Conservation (phyloP, 768 basidiomycete species). For the Asterophora lycoperdoides region DNA sequence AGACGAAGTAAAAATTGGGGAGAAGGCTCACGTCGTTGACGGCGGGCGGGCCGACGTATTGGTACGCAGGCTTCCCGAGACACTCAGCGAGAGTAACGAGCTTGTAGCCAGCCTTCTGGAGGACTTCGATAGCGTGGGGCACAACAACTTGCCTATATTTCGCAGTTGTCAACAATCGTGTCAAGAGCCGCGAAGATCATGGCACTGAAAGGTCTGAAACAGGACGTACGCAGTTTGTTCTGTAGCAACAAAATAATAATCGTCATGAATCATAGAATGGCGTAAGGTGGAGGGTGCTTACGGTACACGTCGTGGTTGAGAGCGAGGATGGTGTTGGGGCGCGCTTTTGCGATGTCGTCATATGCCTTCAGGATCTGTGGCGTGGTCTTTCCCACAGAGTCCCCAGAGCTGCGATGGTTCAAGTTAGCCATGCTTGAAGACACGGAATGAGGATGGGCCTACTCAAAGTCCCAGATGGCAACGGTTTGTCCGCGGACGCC, state of each 20-base stretch:
- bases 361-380: slow-evolving; percentile 26
- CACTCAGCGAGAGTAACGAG: slow-evolving; percentile 39
- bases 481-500: slow-evolving; percentile 17
- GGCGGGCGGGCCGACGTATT: slow-evolving; percentile 23
- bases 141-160: slow-evolving; percentile 26
- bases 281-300: slow-evolving; percentile 10
- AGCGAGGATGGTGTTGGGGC: slow-evolving; percentile 30
- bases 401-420: slow-evolving; percentile 26
- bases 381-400: slow-evolving; percentile 30
- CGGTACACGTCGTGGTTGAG: slow-evolving; percentile 34
- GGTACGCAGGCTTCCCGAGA: slow-evolving; percentile 30
- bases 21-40: slow-evolving; percentile 25
- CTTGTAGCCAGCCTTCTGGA: slow-evolving; percentile 34
- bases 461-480: slow-evolving; percentile 27
- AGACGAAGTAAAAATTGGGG: neutral
- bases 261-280: neutral
- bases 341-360: slow-evolving; percentile 18
- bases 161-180: no score
- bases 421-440: neutral
- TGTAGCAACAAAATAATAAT: neutral
- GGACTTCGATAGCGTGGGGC: slow-evolving; percentile 30
- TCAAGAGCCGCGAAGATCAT: no score
- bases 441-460: neutral
- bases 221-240: slow-evolving; percentile 20
- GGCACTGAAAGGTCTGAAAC: neutral